These are phyloP conservation scores for Lagenaria siceraria DNA, from an alignment of 306 rosid species.

Conservation along the genomic window DNA sequence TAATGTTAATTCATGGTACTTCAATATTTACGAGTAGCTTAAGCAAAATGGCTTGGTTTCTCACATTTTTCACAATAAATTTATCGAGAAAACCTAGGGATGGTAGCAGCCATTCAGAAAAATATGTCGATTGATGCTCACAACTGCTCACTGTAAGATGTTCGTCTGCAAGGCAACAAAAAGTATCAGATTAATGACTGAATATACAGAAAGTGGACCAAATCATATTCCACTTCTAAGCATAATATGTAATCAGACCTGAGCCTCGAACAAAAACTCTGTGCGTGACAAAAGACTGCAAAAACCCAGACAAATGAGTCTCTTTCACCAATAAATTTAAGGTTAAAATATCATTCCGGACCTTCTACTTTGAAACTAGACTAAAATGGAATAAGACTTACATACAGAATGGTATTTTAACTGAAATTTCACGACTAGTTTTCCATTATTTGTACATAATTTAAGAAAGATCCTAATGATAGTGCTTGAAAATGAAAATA, in stretches of 20 bases:
- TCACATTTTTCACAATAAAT: conserved; percentile 61
- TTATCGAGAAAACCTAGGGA: conserved; percentile 33
- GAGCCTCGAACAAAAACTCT: conserved; percentile 49
- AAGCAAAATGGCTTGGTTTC: conserved; percentile 8
- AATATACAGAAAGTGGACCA: background rate
- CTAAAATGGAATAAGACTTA: background rate
- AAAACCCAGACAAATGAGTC: conserved; percentile 9
- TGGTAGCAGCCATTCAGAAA: conserved; percentile 75
- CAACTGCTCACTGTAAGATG: conserved; percentile 17
- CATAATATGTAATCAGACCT: conserved; percentile 29
- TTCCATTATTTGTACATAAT: background rate
- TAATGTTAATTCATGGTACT: too few relatives aligned
- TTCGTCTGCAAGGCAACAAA: conserved; percentile 37
- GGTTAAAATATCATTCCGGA: background rate
- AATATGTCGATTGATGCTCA: conserved; percentile 29
- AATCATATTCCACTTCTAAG: background rate
- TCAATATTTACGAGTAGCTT: background rate
- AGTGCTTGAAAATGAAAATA: background rate
- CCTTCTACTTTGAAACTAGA: background rate
- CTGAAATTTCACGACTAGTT: background rate
- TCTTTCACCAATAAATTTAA: background rate
- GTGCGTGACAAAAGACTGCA: conserved; percentile 83
- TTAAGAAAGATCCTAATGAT: background rate
- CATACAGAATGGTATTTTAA: background rate
- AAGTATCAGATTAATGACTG: background rate